phyloP scores from a whole-genome alignment of 352 stramenopile genomes.

The Globisporangium spiculum region DNA sequence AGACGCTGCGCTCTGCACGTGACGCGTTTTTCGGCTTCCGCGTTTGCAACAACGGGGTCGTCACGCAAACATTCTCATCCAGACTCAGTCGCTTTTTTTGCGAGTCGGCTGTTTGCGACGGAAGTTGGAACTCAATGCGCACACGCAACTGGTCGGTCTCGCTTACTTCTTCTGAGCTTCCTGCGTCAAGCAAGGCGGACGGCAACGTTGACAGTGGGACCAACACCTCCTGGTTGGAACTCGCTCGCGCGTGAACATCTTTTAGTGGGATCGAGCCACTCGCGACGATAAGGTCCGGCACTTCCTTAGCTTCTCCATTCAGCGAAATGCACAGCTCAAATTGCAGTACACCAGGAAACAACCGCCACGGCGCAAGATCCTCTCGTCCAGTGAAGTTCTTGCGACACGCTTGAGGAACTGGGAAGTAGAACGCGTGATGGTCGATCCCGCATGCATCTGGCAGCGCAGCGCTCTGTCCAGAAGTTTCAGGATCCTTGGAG shows the following conservation, averaged over 20 bases:
- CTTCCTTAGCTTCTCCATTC: conserved; percentile 65
- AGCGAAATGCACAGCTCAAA: conserved; percentile 77
- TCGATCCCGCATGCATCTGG: conserved; percentile 52
- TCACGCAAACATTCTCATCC: conserved; percentile 6
- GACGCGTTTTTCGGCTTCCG: conserved; percentile 21
- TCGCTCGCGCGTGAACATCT: conserved; percentile 25
- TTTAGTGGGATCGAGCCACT: conserved; percentile 49
- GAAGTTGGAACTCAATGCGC: conserved; percentile 40
- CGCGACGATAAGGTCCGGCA: conserved; percentile 59
- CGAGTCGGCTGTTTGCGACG: not conserved
- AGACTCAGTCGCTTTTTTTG: conserved; percentile 11
- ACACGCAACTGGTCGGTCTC: conserved; percentile 47
- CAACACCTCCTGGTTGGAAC: conserved; percentile 36
- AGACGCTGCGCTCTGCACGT: conserved; percentile 57
- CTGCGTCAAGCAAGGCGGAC: conserved; percentile 2
- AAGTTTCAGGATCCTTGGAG: not conserved
- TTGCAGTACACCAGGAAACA: conserved; percentile 66
- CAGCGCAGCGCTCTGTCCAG: not conserved
- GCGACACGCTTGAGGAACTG: conserved; percentile 65
- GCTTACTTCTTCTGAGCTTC: conserved; percentile 12
- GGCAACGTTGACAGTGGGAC: conserved; percentile 38
- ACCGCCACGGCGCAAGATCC: conserved; percentile 72
- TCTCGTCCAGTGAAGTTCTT: conserved; percentile 78
- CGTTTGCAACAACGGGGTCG: conserved; percentile 2
- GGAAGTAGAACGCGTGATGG: conserved; percentile 83